Base-by-base conservation (phyloP, 2,329 filamentous ascomycete species). In the Diaporthe sp. region DNA sequence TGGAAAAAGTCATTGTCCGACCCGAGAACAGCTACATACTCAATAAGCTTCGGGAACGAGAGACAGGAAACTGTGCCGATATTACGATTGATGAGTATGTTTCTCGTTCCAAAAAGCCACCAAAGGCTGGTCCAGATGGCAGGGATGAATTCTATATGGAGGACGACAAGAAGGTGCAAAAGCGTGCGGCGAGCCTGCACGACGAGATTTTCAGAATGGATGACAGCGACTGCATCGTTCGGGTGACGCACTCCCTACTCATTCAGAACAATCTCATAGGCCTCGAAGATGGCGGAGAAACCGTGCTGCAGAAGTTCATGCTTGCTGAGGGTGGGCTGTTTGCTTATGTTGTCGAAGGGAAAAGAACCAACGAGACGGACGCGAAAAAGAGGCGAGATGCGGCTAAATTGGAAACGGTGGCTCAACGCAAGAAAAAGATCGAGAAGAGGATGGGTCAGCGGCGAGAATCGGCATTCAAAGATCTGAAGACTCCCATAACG, bases 191-290 rank as follows among this genome's bases (percentile, higher is more conserved):
- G 6, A 12, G 12, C 1, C 8, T 31, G 7, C 42, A 22, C 4
- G 5, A 3, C 2, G 4, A 3, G 0, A n/a, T 65, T 9, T 28
- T 4, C 25, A 1, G 0, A 3, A 12, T 31, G 8, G 25, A 31
- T 19, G 4, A 46, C 4, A 46, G 39, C 42, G 61, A 65, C 25
- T 65, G 61, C 42, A 15, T 65, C 7, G 17, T 31, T 4, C 61
- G 25, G 8, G 61, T 65, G 4, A 46, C 61, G 4, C 61, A 65
- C 4, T 65, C 61, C 1, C 15, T 65, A 17, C 61, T 65, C 42
- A 65, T 46, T 2, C 61, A 6, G 44, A 17, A 49, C 42, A 31
- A 12, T 15, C 42, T 65, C 42, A 46, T 1, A 15, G 8, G 0
- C 17, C 39, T 46, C 0, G 61, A 3, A 15, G 25, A 1, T 25